Conservation (phyloP, 495 filamentous ascomycete species). For the Filosporella fistucella region DNA sequence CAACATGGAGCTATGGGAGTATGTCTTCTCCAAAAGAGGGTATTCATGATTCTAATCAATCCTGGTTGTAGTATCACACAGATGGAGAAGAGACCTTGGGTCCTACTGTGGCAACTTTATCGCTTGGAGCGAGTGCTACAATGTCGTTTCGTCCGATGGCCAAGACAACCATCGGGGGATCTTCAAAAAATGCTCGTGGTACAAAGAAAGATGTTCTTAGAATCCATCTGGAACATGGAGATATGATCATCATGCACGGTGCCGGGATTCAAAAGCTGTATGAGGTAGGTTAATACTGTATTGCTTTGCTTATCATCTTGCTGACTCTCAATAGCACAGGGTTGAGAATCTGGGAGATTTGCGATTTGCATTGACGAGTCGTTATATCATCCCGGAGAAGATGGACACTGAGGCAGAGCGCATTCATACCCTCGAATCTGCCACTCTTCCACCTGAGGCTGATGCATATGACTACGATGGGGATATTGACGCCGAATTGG, state of each 20-base stretch:
- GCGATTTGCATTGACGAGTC: slow-evolving; percentile 63
- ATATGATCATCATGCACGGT: slow-evolving; percentile 82
- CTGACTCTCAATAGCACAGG: slow-evolving; percentile 48
- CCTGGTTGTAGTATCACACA: slow-evolving; percentile 63
- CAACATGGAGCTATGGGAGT: slow-evolving; percentile 64
- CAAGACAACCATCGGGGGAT: slow-evolving; percentile 38
- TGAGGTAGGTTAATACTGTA: slow-evolving; percentile 48
- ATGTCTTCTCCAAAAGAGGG: too few relatives aligned
- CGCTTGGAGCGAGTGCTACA: slow-evolving; percentile 60
- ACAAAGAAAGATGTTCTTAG: slow-evolving; percentile 27
- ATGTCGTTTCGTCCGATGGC: slow-evolving; percentile 72
- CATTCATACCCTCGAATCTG: slow-evolving; percentile 24
- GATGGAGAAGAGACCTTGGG: slow-evolving; percentile 77
- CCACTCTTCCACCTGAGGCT: slow-evolving; percentile 29
- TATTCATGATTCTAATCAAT: slow-evolving; percentile 8
- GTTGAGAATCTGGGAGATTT: slow-evolving; percentile 52
- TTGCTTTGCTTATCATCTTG: background rate
- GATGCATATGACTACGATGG: slow-evolving; percentile 22
- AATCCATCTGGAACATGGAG: slow-evolving; percentile 62
- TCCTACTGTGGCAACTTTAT: slow-evolving; percentile 70
- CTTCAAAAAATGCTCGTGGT: slow-evolving; percentile 10
- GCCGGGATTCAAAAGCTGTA: slow-evolving; percentile 63
- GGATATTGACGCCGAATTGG: slow-evolving; percentile 4
- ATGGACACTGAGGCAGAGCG: slow-evolving; percentile 30
- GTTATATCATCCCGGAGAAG: slow-evolving; percentile 41